Conservation (phyloP, 176 grass and related monocot genomes). For the Otatea glauca region DNA sequence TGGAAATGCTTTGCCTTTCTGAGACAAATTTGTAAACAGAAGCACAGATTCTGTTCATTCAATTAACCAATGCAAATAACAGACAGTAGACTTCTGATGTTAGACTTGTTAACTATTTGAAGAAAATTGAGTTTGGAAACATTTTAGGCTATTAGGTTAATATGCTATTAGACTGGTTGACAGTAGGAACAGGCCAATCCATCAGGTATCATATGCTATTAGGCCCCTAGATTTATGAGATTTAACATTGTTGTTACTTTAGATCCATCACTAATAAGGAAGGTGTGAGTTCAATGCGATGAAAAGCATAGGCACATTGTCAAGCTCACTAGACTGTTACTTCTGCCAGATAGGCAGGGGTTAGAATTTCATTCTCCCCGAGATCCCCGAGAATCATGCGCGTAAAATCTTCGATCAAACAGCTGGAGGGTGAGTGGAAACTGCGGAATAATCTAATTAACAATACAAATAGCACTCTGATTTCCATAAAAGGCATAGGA, state of each 20-base stretch:
- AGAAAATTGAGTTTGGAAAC: neutral
- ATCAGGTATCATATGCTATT: neutral
- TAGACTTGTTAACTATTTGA: neutral
- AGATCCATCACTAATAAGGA: neutral
- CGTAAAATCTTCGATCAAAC: no score
- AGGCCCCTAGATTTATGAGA: neutral
- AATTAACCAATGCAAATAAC: conserved; percentile 1
- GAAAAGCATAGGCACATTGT: neutral
- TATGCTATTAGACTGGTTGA: neutral
- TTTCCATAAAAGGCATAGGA: neutral
- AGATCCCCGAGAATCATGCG: no score
- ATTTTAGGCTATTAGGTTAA: neutral
- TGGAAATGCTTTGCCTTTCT: neutral
- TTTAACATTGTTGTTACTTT: neutral
- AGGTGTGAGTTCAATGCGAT: neutral
- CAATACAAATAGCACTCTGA: neutral
- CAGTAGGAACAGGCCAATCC: neutral
- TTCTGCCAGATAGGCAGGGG: no score
- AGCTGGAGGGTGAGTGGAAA: no score
- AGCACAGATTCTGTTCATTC: neutral
- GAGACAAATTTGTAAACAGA: neutral
- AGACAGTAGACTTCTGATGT: neutral
- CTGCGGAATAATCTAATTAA: neutral
- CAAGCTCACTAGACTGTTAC: neutral
- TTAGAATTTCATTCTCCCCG: no score